phyloP scores from a whole-genome alignment of 768 basidiomycete genomes.

The Phanerochaete carnosa region DNA sequence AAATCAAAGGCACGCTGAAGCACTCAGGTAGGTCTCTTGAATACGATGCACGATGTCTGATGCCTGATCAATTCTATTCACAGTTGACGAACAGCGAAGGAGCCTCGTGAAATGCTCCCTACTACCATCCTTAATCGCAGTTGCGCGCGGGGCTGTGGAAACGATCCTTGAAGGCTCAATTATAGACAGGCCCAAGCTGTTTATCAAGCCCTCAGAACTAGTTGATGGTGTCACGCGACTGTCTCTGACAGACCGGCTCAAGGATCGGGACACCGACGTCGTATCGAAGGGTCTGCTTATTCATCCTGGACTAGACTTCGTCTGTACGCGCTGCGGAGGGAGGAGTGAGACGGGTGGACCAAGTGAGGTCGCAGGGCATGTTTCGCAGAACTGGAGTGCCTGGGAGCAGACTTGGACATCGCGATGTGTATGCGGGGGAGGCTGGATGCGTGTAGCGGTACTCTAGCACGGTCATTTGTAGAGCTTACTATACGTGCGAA shows the following conservation, averaged over 20 bases:
- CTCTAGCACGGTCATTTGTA: neutral
- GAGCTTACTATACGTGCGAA: neutral
- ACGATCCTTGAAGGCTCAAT: slow-evolving; percentile 45
- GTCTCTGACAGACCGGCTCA: slow-evolving; percentile 34
- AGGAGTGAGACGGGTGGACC: slow-evolving; percentile 40
- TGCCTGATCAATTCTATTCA: neutral
- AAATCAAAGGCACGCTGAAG: slow-evolving; percentile 27
- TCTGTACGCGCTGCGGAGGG: slow-evolving; percentile 66
- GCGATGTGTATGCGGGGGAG: slow-evolving; percentile 71
- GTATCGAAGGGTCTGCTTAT: slow-evolving; percentile 57
- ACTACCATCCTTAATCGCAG: slow-evolving; percentile 38
- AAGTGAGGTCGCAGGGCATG: slow-evolving; percentile 25
- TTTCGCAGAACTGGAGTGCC: slow-evolving; percentile 47
- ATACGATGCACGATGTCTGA: neutral
- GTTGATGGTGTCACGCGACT: slow-evolving; percentile 55
- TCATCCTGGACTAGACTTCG: slow-evolving; percentile 31
- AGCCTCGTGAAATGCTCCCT: slow-evolving; percentile 64
- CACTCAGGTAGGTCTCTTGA: slow-evolving; percentile 19
- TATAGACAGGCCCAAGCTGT: slow-evolving; percentile 65
- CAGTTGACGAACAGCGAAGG: slow-evolving; percentile 49
- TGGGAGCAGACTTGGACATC: slow-evolving; percentile 64
- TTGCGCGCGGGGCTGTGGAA: slow-evolving; percentile 41
- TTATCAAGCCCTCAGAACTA: slow-evolving; percentile 71
- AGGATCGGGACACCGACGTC: slow-evolving; percentile 49
- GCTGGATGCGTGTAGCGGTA: slow-evolving; percentile 37